Conservation (phyloP, 768 basidiomycete genomes). For the Hebeloma cylindrosporum region DNA sequence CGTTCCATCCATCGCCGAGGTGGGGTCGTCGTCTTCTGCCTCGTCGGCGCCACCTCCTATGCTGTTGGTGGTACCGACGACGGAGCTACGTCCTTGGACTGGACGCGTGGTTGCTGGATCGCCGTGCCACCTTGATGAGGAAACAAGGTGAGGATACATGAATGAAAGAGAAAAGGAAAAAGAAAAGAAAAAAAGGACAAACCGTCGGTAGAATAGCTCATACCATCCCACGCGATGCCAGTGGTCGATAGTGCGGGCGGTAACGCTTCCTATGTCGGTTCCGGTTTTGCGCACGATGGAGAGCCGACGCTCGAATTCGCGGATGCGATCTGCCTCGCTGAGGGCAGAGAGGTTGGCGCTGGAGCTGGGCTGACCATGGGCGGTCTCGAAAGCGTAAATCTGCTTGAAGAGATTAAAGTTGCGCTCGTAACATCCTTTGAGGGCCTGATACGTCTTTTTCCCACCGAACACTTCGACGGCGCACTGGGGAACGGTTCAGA, state of each 20-base stretch:
- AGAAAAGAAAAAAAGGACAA: constrained; percentile 6
- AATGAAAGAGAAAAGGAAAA: constrained; percentile 3
- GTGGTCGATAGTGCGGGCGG: constrained; percentile 71
- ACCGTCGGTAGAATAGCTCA: constrained; percentile 69
- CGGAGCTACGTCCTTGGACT: constrained; percentile 19
- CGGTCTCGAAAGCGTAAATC: constrained; percentile 70
- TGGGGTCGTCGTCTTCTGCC: constrained; percentile 53
- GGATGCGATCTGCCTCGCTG: constrained; percentile 61
- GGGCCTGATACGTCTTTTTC: constrained; percentile 80
- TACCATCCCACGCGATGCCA: constrained; percentile 83
- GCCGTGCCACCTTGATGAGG: constrained; percentile 55
- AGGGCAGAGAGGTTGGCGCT: constrained; percentile 38
- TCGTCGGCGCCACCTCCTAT: constrained; percentile 37
- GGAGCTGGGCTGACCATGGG: constrained; percentile 36
- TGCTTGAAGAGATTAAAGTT: constrained; percentile 86
- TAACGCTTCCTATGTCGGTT: constrained; percentile 73
- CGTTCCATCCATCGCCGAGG: constrained; percentile 26
- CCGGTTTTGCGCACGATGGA: constrained; percentile 63
- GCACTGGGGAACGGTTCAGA: constrained; percentile 45
- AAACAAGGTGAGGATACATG: constrained; percentile 10
- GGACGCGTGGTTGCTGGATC: constrained; percentile 62
- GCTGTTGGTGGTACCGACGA: constrained; percentile 29
- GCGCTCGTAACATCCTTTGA: constrained; percentile 84
- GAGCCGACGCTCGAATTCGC: constrained; percentile 73
- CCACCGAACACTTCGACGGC: constrained; percentile 67